phyloP scores from a whole-genome alignment of 768 basidiomycete genomes.

The Albatrellus ellisii region DNA sequence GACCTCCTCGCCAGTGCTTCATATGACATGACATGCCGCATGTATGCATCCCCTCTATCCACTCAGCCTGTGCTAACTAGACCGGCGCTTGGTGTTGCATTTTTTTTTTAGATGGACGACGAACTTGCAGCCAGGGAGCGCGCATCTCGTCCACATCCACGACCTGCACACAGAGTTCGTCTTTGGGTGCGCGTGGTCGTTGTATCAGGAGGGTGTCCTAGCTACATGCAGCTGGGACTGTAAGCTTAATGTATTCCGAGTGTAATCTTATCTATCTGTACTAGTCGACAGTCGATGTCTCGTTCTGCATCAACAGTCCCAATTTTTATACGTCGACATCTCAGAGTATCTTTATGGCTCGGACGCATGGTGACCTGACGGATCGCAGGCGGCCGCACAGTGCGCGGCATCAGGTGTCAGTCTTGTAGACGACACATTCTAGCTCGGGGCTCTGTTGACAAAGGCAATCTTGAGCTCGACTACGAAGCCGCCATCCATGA shows the following conservation, averaged over 20 bases:
- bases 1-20: slow-evolving; percentile 62
- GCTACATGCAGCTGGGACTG: slow-evolving; percentile 93
- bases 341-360: too few species aligned
- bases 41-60: slow-evolving; percentile 39
- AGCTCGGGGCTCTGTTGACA: too few species aligned
- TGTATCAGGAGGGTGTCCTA: slow-evolving; percentile 77
- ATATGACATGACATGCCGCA: slow-evolving; percentile 93
- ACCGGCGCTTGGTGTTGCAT: background rate
- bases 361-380: too few species aligned
- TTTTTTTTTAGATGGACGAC: slow-evolving; percentile 49
- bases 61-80: background rate
- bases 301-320: too few species aligned
- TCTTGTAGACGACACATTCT: too few species aligned
- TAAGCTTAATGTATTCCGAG: slow-evolving; percentile 63
- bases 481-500: too few species aligned
- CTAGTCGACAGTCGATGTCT: too few species aligned
- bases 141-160: slow-evolving; percentile 55
- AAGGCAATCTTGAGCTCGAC: too few species aligned
- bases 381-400: too few species aligned
- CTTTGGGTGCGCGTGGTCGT: slow-evolving; percentile 83
- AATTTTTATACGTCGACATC: too few species aligned
- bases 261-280: slow-evolving; percentile 16
- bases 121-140: slow-evolving; percentile 33
- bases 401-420: too few species aligned
- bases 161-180: slow-evolving; percentile 93